phyloP scores from a whole-genome alignment of 2,329 filamentous ascomycete species.

The Apiospora koreana region DNA sequence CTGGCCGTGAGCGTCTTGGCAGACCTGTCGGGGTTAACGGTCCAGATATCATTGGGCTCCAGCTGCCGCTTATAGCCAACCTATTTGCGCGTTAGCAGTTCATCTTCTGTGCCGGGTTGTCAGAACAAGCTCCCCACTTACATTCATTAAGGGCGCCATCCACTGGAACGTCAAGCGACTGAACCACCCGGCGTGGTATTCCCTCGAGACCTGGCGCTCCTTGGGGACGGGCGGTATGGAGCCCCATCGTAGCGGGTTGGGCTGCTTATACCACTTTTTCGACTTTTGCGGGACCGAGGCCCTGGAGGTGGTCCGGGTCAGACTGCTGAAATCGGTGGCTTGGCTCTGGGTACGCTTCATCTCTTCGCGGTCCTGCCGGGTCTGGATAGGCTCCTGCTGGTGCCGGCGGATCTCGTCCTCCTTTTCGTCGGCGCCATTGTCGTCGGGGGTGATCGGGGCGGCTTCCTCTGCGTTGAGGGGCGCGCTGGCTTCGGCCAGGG shows the following conservation, averaged over 20 bases:
- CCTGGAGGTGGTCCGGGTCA: constrained; percentile 43
- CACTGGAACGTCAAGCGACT: constrained; percentile 82
- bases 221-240: constrained; percentile 55
- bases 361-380: constrained; percentile 30
- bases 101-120: background rate
- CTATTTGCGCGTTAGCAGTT: constrained; percentile 37
- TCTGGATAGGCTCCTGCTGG: constrained; percentile 27
- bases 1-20: constrained; percentile 69
- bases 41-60: constrained; percentile 84
- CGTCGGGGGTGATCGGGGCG: constrained; percentile 19
- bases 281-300: constrained; percentile 30
- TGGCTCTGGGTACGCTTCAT: constrained; percentile 50
- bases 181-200: constrained; percentile 73
- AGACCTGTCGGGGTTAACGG: constrained; percentile 78
- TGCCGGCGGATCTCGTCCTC: constrained; percentile 28
- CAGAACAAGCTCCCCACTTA: constrained; percentile 34
- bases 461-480: constrained; percentile 21
- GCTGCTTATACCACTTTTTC: constrained; percentile 64
- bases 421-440: constrained; percentile 21
- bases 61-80: constrained; percentile 83
- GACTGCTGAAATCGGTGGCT: constrained; percentile 54
- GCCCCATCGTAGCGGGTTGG: constrained; percentile 65
- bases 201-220: constrained; percentile 58
- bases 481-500: constrained; percentile 23
- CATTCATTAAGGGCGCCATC: constrained; percentile 85